These are phyloP conservation scores for Suillus paluster DNA, from an alignment of 768 basidiomycete species.

Conservation along the genomic window DNA sequence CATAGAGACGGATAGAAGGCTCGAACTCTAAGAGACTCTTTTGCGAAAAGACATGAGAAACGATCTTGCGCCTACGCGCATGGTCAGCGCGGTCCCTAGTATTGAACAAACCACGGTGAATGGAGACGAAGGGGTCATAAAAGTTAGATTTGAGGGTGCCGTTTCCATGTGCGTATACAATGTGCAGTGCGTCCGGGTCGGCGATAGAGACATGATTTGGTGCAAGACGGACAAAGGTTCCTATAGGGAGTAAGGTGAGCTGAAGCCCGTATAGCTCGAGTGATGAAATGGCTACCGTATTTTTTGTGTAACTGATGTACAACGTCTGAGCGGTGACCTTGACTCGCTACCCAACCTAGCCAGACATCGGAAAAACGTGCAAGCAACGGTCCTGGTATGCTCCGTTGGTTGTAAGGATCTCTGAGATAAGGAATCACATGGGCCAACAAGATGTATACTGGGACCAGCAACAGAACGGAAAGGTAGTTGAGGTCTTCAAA, in stretches of 20 bases:
- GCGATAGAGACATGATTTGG: constrained; percentile 81
- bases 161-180: constrained; percentile 83
- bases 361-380: constrained; percentile 77
- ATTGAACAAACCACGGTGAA: constrained; percentile 75
- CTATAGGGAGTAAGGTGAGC: constrained; percentile 34
- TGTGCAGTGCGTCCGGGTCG: constrained; percentile 73
- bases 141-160: constrained; percentile 83
- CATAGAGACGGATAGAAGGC: constrained; percentile 68
- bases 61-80: constrained; percentile 88
- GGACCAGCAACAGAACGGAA: constrained; percentile 13
- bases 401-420: constrained; percentile 63
- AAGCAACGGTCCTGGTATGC: constrained; percentile 68
- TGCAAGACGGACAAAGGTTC: constrained; percentile 69
- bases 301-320: constrained; percentile 76
- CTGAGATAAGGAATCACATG: constrained; percentile 54
- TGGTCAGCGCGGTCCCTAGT: constrained; percentile 80
- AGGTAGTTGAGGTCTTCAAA: constrained; percentile 10
- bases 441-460: constrained; percentile 21
- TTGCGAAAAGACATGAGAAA: constrained; percentile 83
- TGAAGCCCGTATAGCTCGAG: neutral
- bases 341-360: constrained; percentile 65
- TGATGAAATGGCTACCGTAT: constrained; percentile 56
- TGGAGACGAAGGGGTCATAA: constrained; percentile 80
- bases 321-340: constrained; percentile 76
- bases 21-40: constrained; percentile 89